Conservation (phyloP, 441 rosid species). For the Populus trichocarpa region DNA sequence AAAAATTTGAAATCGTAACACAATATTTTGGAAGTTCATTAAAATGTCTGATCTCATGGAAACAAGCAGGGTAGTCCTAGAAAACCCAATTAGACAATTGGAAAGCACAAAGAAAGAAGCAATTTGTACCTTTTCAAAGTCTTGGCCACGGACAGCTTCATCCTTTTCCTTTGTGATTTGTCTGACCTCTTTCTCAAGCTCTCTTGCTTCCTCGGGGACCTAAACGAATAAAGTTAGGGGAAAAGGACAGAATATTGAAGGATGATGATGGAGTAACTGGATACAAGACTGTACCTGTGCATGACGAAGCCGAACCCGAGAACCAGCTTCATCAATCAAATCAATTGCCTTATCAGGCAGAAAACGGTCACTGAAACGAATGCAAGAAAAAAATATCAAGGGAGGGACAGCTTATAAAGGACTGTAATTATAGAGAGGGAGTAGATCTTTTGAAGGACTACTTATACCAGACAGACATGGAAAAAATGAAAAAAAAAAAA, state of each 20-base stretch:
- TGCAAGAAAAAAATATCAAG: slow-evolving; percentile 1
- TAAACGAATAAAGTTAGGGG: slow-evolving; percentile 25
- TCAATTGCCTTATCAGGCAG: slow-evolving; percentile 99
- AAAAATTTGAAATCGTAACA: neutral
- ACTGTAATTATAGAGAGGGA: neutral
- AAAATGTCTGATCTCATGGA: neutral
- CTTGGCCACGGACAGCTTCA: slow-evolving; percentile 94
- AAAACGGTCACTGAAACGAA: slow-evolving; percentile 76
- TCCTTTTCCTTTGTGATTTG: slow-evolving; percentile 94
- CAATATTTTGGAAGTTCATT: neutral
- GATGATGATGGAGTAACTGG: neutral
- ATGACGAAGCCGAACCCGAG: slow-evolving; percentile 94
- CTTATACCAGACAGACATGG: neutral
- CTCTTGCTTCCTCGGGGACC: slow-evolving; percentile 99
- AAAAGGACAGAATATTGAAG: neutral
- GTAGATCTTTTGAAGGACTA: neutral
- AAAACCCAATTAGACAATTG: neutral
- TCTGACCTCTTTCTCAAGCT: slow-evolving; percentile 92
- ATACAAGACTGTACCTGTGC: slow-evolving; percentile 56
- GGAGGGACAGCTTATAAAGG: neutral
- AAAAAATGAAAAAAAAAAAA: neutral
- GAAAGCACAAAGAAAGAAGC: neutral
- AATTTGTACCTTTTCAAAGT: slow-evolving; percentile 78
- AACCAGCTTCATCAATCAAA: slow-evolving; percentile 98
- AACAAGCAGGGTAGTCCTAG: neutral